Evolutionary conservation across 768 basidiomycete genomes (phyloP), one percentile per base, ranked within the genome.

Genomic region (Naematelia aurantialba): DNA sequence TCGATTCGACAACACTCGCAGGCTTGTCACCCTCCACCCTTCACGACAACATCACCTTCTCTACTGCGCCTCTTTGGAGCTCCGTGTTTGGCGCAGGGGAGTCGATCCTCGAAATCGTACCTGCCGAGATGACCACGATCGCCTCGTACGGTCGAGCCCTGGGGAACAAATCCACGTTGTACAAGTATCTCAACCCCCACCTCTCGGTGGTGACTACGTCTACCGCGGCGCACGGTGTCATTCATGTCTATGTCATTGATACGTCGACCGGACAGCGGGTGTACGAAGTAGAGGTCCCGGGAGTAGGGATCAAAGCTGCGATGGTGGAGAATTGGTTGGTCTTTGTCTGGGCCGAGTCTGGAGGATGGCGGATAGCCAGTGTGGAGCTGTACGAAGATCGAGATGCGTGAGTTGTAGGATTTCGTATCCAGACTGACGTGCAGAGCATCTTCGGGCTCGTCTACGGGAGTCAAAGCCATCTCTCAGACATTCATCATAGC

Each of bases 311-410:
- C 17, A 83, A 87, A 65, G 84, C 85, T 19, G 78, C 80, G 2
- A 79, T 98, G 55, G 81, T 83, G 22, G 93, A 97, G 78, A 96
- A 98, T 73, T 96, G 93, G 92, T 74, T 98, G 45, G 87, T 91
- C 5, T 94, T 91, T 78, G 82, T 89, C 72, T 91, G 85, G 71
- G 87, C 89, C 52, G 82, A 80, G 12, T 78, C 85, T 1, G 89
- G 87, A 68, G 86, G 89, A 0, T 84, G 86, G 71, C 81, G 84
- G 51, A 77, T 94, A 50, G 86, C 91, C 1, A 87, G 84, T 17
- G 88, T 92, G 2, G 94, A 98, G 78, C 78, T 96, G 48, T 96
- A 92, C 75, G 93, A 98, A 73, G 89, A 89, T 0, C 73, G 89
- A n/a, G 78, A 78, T 60, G 91, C 89, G 90, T 89, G 58, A 4